A percentile compares a stretch with the other conserved stretches of the same genome.
phyloP scores from a whole-genome alignment of 2,329 filamentous ascomycete species.

The Aaosphaeria pasadenensis region DNA sequence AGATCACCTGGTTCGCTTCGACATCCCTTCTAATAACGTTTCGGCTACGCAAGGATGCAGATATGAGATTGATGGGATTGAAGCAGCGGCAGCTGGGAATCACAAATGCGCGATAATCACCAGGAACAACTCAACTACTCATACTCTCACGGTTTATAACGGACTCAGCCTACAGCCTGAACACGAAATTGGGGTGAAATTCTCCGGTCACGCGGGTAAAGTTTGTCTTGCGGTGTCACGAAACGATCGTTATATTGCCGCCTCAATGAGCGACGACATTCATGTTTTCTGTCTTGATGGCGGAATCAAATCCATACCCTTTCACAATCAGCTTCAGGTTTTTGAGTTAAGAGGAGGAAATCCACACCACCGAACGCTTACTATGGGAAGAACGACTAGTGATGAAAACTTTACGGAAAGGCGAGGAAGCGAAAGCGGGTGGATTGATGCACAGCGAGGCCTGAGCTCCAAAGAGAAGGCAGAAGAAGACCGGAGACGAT shows the following conservation, averaged over 20 bases:
- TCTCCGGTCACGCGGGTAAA: slow-evolving; percentile 7
- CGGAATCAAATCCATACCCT: slow-evolving; percentile 15
- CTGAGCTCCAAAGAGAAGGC: slow-evolving; percentile 20
- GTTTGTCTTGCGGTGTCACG: slow-evolving; percentile 18
- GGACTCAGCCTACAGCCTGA: slow-evolving; percentile 16
- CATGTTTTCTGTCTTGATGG: slow-evolving; percentile 16
- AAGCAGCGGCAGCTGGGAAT: slow-evolving; percentile 31
- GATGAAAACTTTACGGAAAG: slow-evolving; percentile 8
- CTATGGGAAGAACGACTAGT: slow-evolving; percentile 13
- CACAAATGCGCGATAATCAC: slow-evolving; percentile 30
- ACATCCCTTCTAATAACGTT: slow-evolving; percentile 21
- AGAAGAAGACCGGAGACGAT: slow-evolving; percentile 27
- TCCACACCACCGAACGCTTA: slow-evolving; percentile 16
- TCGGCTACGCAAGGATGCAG: slow-evolving; percentile 24
- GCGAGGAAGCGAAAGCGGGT: slow-evolving; percentile 11
- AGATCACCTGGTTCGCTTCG: slow-evolving; percentile 24
- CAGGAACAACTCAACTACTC: slow-evolving; percentile 14
- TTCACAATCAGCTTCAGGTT: slow-evolving; percentile 23
- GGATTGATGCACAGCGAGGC: slow-evolving; percentile 16
- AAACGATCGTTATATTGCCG: slow-evolving; percentile 19
- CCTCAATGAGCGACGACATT: slow-evolving; percentile 19
- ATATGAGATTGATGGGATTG: slow-evolving; percentile 30
- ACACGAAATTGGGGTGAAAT: slow-evolving; percentile 13
- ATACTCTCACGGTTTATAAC: slow-evolving; percentile 23
- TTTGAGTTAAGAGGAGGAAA: slow-evolving; percentile 19